A percentile compares a stretch with the other conserved stretches of the same genome.
Evolutionary conservation across 2,329 filamentous ascomycete species (phyloP).

Genomic region (Xylaria sp.): DNA sequence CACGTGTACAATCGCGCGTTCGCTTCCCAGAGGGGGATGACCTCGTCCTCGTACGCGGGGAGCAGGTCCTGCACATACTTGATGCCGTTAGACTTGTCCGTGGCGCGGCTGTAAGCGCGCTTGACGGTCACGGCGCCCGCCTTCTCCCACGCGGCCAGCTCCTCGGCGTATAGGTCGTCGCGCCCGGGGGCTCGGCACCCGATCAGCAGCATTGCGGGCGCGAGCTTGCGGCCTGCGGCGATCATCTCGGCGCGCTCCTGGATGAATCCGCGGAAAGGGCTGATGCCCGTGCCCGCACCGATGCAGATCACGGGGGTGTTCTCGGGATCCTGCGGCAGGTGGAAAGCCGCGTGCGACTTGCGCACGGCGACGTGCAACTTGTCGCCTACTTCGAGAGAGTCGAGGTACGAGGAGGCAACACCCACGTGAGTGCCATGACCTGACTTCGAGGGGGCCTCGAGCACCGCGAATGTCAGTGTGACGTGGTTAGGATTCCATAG

Average conservation of each 20-base stretch:
- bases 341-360: slow-evolving; percentile 49
- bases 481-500: slow-evolving; percentile 61
- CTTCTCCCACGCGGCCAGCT: slow-evolving; percentile 64
- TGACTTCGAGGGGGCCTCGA: slow-evolving; percentile 61
- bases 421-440: slow-evolving; percentile 59
- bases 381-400: slow-evolving; percentile 51
- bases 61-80: slow-evolving; percentile 55
- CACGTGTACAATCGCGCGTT: slow-evolving; percentile 68
- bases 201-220: slow-evolving; percentile 68
- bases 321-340: slow-evolving; percentile 52
- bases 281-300: slow-evolving; percentile 57
- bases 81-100: slow-evolving; percentile 53
- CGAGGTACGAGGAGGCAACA: slow-evolving; percentile 66
- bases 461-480: slow-evolving; percentile 72
- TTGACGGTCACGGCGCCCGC: slow-evolving; percentile 66
- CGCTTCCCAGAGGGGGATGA: slow-evolving; percentile 47
- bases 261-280: slow-evolving; percentile 47
- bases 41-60: slow-evolving; percentile 44
- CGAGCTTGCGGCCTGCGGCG: slow-evolving; percentile 57
- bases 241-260: slow-evolving; percentile 60
- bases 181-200: slow-evolving; percentile 62
- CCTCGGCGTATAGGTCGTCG: slow-evolving; percentile 66
- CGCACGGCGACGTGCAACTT: slow-evolving; percentile 49
- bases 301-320: slow-evolving; percentile 58
- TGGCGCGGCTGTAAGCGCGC: slow-evolving; percentile 61